A percentile compares a stretch with the other conserved stretches of the same genome.
phyloP scores from a whole-genome alignment of 2,329 filamentous ascomycete species.

The Amauroascus verrucosus region DNA sequence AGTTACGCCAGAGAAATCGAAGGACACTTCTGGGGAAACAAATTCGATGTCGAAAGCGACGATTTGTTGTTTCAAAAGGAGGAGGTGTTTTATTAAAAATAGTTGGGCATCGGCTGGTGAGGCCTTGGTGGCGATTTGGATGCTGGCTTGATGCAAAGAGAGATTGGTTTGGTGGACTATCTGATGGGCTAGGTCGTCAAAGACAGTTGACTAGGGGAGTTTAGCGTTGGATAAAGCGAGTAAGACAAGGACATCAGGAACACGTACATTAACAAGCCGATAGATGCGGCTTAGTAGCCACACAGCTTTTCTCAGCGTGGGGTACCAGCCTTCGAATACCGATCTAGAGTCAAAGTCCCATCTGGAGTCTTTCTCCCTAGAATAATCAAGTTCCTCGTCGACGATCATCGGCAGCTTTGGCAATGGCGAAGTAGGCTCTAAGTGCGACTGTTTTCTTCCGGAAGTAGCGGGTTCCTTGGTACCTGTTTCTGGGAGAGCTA shows the following conservation, averaged over 20 bases:
- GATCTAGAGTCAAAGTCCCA: constrained; percentile 49
- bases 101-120: constrained; percentile 65
- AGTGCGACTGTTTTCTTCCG: constrained; percentile 42
- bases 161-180: constrained; percentile 86
- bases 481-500: constrained; percentile 33
- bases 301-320: constrained; percentile 56
- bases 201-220: constrained; percentile 50
- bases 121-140: constrained; percentile 54
- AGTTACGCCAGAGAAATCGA: constrained; percentile 57
- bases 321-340: constrained; percentile 53
- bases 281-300: constrained; percentile 61
- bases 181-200: constrained; percentile 62
- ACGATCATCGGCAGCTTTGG: constrained; percentile 43
- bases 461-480: constrained; percentile 40
- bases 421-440: constrained; percentile 28
- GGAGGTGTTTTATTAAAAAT: constrained; percentile 88
- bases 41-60: constrained; percentile 89
- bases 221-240: constrained; percentile 7
- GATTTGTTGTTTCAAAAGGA: constrained; percentile 91
- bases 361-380: constrained; percentile 35
- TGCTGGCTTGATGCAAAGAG: constrained; percentile 67
- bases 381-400: constrained; percentile 42
- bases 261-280: constrained; percentile 53
- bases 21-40: constrained; percentile 53
- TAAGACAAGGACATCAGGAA: not conserved